A percentile compares a stretch with the other conserved stretches of the same genome.
Conservation (phyloP, 345 rosid species). For the Populus ilicifolia region DNA sequence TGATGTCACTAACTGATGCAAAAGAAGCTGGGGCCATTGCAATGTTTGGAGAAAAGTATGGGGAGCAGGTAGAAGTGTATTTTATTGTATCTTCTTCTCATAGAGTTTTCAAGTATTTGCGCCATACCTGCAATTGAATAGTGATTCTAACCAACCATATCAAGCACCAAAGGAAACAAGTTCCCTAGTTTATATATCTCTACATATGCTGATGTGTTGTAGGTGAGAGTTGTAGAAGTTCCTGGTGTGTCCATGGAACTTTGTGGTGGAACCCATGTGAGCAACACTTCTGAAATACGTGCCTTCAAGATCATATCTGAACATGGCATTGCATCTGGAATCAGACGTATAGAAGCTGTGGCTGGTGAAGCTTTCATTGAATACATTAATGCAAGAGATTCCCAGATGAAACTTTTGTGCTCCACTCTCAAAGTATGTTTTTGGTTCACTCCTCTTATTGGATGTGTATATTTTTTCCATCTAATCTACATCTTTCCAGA, state of each 20-base stretch:
- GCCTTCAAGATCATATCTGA: constrained; percentile 90
- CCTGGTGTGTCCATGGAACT: constrained; percentile 99
- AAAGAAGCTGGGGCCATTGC: constrained; percentile 91
- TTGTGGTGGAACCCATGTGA: constrained; percentile 96
- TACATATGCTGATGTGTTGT: constrained; percentile 11
- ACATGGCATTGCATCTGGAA: constrained; percentile 96
- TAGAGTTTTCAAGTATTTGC: neutral
- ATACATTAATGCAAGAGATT: constrained; percentile 72
- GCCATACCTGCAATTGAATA: neutral
- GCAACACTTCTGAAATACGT: constrained; percentile 81
- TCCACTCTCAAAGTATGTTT: constrained; percentile 70
- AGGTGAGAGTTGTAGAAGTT: constrained; percentile 99
- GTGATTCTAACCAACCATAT: neutral
- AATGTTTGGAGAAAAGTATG: constrained; percentile 97
- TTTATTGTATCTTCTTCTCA: neutral
- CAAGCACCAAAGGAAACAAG: neutral
- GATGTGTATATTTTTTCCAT: neutral
- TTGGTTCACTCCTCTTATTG: neutral
- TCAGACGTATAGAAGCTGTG: constrained; percentile 91
- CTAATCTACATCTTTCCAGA: neutral
- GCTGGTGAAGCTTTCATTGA: constrained; percentile 94
- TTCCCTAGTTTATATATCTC: neutral
- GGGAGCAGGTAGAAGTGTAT: constrained; percentile 59
- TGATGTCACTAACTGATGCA: constrained; percentile 75
- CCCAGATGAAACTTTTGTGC: constrained; percentile 72